Evolutionary conservation across 345 rosid genomes (phyloP).

Genomic region (Cardamine occulta): DNA sequence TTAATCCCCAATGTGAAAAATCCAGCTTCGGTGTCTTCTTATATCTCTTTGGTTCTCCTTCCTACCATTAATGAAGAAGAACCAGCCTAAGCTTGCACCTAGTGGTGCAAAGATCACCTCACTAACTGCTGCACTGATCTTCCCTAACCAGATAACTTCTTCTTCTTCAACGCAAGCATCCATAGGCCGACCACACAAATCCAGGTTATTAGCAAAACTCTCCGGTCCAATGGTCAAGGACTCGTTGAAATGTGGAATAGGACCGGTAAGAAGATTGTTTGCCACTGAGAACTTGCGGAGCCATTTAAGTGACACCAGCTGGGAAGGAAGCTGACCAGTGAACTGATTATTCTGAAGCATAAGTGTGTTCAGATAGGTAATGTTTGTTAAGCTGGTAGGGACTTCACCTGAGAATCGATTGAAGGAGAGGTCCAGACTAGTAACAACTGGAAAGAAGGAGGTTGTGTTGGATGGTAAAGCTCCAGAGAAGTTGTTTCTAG

Average conservation of each 20-base stretch:
- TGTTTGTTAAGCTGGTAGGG: constrained; percentile 46
- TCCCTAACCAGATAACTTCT: constrained; percentile 32
- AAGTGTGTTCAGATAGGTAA: constrained; percentile 57
- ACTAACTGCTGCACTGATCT: constrained; percentile 60
- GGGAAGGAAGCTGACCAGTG: constrained; percentile 57
- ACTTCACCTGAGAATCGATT: constrained; percentile 65
- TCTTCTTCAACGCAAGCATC: constrained; percentile 42
- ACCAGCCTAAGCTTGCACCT: constrained; percentile 18
- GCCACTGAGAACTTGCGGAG: constrained; percentile 57
- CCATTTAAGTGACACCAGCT: constrained; percentile 49
- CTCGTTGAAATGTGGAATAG: constrained; percentile 37
- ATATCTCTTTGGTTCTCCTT: not conserved
- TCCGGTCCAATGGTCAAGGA: not conserved
- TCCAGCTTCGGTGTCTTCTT: constrained; percentile 9
- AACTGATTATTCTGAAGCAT: constrained; percentile 68
- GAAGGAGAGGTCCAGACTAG: constrained; percentile 64
- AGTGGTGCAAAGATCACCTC: constrained; percentile 43
- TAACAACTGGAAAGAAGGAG: not conserved
- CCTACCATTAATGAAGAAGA: not conserved
- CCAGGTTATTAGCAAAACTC: constrained; percentile 56
- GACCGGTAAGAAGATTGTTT: constrained; percentile 63
- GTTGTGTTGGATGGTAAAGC: constrained; percentile 52
- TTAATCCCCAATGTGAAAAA: constrained; percentile 1
- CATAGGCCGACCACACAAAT: constrained; percentile 65
- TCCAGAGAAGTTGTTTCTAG: constrained; percentile 65